Evolutionary conservation across 768 basidiomycete species (phyloP).

Genomic region (Suillus variegatus): DNA sequence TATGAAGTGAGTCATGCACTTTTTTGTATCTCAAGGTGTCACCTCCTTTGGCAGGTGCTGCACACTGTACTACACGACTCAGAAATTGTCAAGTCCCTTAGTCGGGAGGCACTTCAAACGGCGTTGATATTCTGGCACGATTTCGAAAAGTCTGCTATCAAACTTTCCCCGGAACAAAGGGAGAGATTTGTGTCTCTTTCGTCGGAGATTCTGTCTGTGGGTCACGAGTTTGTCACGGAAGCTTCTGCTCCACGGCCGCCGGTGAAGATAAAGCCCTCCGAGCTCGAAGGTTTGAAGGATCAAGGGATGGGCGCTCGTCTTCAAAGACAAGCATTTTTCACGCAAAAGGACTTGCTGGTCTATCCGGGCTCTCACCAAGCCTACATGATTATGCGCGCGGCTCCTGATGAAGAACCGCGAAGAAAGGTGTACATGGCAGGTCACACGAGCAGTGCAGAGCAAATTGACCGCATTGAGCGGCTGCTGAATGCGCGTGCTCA

Average conservation of each 20-base stretch:
- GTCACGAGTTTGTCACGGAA: constrained; percentile 81
- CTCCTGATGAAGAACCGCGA: constrained; percentile 82
- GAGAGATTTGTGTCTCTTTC: constrained; percentile 86
- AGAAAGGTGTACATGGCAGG: constrained; percentile 80
- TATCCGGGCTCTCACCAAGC: constrained; percentile 89
- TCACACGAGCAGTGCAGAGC: constrained; percentile 72
- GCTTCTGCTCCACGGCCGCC: constrained; percentile 64
- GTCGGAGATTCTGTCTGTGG: constrained; percentile 84
- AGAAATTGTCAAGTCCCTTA: constrained; percentile 63
- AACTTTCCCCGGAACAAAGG: constrained; percentile 77
- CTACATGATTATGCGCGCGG: constrained; percentile 90
- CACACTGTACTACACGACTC: constrained; percentile 69
- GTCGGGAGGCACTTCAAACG: constrained; percentile 78
- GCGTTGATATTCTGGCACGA: constrained; percentile 95
- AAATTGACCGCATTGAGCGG: constrained; percentile 75
- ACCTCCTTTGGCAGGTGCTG: constrained; percentile 52
- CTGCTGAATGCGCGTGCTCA: constrained; percentile 78
- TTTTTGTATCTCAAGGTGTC: not conserved
- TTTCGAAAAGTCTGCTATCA: constrained; percentile 96
- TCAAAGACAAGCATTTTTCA: constrained; percentile 74
- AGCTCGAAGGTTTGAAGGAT: constrained; percentile 74
- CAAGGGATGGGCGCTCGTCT: constrained; percentile 74
- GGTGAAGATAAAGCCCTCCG: constrained; percentile 64
- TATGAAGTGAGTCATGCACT: constrained; percentile 66
- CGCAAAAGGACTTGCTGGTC: constrained; percentile 72